Evolutionary conservation across 345 rosid genomes (phyloP).

Genomic region (Gossypium turneri): DNA sequence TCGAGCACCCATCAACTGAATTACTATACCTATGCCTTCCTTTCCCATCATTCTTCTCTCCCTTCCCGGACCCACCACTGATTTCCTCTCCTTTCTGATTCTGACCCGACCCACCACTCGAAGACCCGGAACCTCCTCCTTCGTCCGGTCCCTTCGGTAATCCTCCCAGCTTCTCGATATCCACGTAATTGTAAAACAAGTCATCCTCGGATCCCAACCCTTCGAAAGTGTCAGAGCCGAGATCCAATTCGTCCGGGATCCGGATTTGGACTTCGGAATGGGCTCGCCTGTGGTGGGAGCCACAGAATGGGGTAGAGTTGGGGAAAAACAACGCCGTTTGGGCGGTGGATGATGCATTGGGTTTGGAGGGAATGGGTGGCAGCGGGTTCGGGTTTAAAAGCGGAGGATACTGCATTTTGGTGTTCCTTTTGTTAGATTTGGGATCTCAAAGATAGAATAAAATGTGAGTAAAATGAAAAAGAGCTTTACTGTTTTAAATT

Average conservation of each 20-base stretch:
- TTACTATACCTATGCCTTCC: constrained; percentile 79
- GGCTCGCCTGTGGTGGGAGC: constrained; percentile 70
- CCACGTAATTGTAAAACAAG: constrained; percentile 69
- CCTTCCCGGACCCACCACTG: constrained; percentile 17
- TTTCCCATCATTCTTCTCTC: constrained; percentile 20
- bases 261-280: constrained; percentile 79
- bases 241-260: constrained; percentile 64
- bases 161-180: constrained; percentile 76
- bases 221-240: constrained; percentile 56
- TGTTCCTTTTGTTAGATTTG: neutral
- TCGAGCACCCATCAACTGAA: constrained; percentile 63
- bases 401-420: constrained; percentile 41
- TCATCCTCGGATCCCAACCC: constrained; percentile 78
- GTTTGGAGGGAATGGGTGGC: constrained; percentile 4
- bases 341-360: neutral
- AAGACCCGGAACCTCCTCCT: constrained; percentile 23
- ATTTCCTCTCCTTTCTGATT: constrained; percentile 30
- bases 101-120: constrained; percentile 13
- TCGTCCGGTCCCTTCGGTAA: constrained; percentile 28
- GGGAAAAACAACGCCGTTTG: constrained; percentile 3
- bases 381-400: constrained; percentile 20
- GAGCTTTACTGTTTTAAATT: neutral
- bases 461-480: constrained; percentile 4
- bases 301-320: constrained; percentile 26
- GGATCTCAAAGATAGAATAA: constrained; percentile 21